Evolutionary conservation across 2,329 filamentous ascomycete genomes (phyloP).

Genomic region (Pseudocercospora macadamiae): DNA sequence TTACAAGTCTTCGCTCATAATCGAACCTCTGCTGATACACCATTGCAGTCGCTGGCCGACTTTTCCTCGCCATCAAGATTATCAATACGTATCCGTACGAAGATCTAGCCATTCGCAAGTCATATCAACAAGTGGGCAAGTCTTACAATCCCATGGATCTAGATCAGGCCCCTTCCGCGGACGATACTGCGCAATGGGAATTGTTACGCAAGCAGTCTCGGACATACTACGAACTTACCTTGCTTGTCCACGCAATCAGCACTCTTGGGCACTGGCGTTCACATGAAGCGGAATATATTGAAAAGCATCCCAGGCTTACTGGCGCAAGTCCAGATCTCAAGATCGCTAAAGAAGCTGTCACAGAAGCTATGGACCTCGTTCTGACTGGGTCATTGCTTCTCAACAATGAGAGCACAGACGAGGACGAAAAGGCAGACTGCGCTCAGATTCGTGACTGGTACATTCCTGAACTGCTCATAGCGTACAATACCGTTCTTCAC

Average conservation of each 20-base stretch:
- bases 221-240: constrained; percentile 48
- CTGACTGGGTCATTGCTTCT: constrained; percentile 37
- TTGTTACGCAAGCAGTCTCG: constrained; percentile 34
- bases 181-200: constrained; percentile 27
- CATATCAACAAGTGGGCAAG: constrained; percentile 45
- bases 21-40: constrained; percentile 24
- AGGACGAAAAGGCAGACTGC: constrained; percentile 63
- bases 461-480: constrained; percentile 82
- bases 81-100: constrained; percentile 55
- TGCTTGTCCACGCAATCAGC: constrained; percentile 46
- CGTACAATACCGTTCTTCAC: constrained; percentile 79
- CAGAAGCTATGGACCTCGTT: constrained; percentile 43
- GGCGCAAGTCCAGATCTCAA: constrained; percentile 37
- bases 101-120: constrained; percentile 47
- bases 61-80: constrained; percentile 60
- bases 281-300: constrained; percentile 44
- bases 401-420: constrained; percentile 33
- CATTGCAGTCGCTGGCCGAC: constrained; percentile 47
- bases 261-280: constrained; percentile 48
- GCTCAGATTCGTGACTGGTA: constrained; percentile 72
- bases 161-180: constrained; percentile 17
- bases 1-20: constrained; percentile 28
- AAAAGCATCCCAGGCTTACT: constrained; percentile 25
- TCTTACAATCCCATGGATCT: constrained; percentile 43
- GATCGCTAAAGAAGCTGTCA: constrained; percentile 44